Evolutionary conservation across 345 rosid genomes (phyloP), one percentile per base, ranked within the genome.

Genomic region (Citrus australasica): DNA sequence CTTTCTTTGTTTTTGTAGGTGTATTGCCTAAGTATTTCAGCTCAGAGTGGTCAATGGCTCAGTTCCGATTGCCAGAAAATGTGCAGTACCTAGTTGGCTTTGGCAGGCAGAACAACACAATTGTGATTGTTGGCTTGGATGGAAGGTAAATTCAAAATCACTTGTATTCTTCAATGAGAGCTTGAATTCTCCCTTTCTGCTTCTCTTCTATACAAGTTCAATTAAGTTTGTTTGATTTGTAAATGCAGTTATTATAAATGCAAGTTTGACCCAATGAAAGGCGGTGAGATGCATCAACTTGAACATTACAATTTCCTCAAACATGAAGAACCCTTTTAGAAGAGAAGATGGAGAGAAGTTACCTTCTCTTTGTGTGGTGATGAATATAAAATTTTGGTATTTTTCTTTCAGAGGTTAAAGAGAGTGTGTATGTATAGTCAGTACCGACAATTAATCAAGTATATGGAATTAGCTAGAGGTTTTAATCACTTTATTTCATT

Each of bases 31-130:
- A 84, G 76, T 89, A 89, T 86, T 90, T 90, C 72, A 88, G 85
- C 84, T 89, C 93, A 25, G 89, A 88, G 79, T 86, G 93, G 93
- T 89, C 93, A 2, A 86, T 90, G 77, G 93, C 93, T 53, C 87
- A 84, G 80, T 83, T 86, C 76, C 86, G 85, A 22, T 69, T 88
- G 80, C 85, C 61, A 21, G 93, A 90, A 78, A 89, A 82, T 33
- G 83, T 81, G 42, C 87, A 74, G 59, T 86, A 84, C 80, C 70
- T 80, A 70, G 90, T 86, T 74, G 88, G 88, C 22, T 89, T 88
- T 79, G 93, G 93, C 40, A 86, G 80, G 67, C 85, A 82, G 74
- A 82, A 86, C 85, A 86, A 86, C 75, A 85, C 91, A 1, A 82
- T 90, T 24, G 76, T 88, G 19, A 83, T 88, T 75, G 79, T 85